These are phyloP conservation scores for Tuber calosporum DNA, from an alignment of 495 filamentous ascomycete species.

Conservation along the genomic window DNA sequence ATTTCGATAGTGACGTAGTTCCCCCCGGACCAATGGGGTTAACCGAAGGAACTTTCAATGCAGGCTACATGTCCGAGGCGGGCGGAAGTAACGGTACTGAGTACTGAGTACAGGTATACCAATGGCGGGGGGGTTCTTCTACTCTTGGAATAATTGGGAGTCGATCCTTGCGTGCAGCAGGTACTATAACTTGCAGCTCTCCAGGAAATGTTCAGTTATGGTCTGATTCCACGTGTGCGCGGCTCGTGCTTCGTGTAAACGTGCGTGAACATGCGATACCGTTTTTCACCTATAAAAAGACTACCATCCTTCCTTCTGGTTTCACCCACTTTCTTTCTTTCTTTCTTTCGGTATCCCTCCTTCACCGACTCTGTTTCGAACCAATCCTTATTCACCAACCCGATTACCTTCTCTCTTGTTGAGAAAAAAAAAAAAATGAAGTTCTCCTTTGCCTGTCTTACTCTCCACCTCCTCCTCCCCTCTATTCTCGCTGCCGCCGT, in stretches of 20 bases:
- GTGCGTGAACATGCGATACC: not conserved
- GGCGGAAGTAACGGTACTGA: not conserved
- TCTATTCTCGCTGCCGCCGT: conserved; percentile 18
- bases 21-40: not conserved
- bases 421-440: conserved; percentile 18
- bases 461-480: conserved; percentile 20
- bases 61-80: not conserved
- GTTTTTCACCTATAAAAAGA: not conserved
- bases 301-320: not conserved
- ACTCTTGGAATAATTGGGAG: not conserved
- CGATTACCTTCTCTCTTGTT: not conserved
- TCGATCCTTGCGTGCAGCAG: not conserved
- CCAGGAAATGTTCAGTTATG: not conserved
- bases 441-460: conserved; percentile 22
- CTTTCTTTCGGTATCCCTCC: not conserved
- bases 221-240: not conserved
- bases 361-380: not conserved
- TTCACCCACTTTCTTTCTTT: too few species aligned
- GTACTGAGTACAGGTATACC: too few species aligned
- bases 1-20: not conserved
- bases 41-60: not conserved
- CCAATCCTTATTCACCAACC: not conserved
- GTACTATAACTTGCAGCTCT: not conserved
- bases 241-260: not conserved
- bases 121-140: not conserved